Evolutionary conservation across 2,329 filamentous ascomycete genomes (phyloP), one percentile per base, ranked within the genome.

Genomic region (Colletotrichum sansevieriae): DNA sequence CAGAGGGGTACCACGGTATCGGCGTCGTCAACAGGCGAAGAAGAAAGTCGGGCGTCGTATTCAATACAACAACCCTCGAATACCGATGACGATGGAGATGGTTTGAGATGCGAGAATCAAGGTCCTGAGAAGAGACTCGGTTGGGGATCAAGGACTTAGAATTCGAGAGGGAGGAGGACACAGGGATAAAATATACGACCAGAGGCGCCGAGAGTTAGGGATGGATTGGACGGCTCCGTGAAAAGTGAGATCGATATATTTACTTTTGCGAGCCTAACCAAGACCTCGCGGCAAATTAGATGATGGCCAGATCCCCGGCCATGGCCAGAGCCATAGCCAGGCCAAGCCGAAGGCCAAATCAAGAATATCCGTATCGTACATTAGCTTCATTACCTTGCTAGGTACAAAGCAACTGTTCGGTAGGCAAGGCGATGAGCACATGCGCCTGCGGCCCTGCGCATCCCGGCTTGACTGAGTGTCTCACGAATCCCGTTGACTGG

Each of bases 111-210:
- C 37, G 43, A 62, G 47, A 62, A 44, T 63, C 57, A 49, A 55
- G 41, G 43, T 44, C 56, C 63, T 35, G 22, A 25, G 25, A 60
- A 37, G 57, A 49, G n/a, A 51, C 41, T 39, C 15, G 22, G 51
- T 33, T 37, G 44, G 47, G 58, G 49, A 35, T 58, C 41, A 29
- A 66, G 33, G 4, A 57, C 63, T 35, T 49, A 35, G 29, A 51
- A 52, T 37, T 67, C 51, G 39, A 46, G 63, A 63, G 67, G 51
- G 63, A 63, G 55, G 41, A 56, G 57, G 51, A 58, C 52, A 63
- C 63, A 70, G 68, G 68, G 68, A 70, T 69, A 47, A 49, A 62
- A 58, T 59, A 52, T 55, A 65, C 59, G 54, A 64, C 65, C 37
- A 59, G 62, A 68, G 65, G 47, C 65, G 62, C 54, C 47, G 65